phyloP scores from a whole-genome alignment of 2,329 filamentous ascomycete genomes.

The Metarhizium robertsii region DNA sequence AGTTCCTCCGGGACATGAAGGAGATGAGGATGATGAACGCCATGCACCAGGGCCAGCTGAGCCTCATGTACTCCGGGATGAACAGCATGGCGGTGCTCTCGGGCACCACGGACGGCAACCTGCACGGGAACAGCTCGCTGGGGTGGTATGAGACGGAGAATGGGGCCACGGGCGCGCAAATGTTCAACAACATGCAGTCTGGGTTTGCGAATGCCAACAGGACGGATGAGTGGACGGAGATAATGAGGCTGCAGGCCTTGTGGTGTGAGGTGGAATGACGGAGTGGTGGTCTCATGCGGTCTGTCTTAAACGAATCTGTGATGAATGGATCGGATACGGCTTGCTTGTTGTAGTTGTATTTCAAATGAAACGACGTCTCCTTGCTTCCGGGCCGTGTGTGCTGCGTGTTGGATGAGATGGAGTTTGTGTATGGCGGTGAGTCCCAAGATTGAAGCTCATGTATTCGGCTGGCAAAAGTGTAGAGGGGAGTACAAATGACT shows the following conservation, averaged over 20 bases:
- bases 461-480: too few relatives aligned
- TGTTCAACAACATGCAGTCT: conserved; percentile 21
- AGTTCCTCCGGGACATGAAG: conserved; percentile 18
- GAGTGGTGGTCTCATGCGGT: not conserved
- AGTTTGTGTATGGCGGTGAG: too few relatives aligned
- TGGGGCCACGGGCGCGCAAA: conserved; percentile 23
- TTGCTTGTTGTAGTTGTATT: too few relatives aligned
- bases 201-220: conserved; percentile 20
- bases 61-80: conserved; percentile 24
- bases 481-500: too few relatives aligned
- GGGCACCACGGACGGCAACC: conserved; percentile 19
- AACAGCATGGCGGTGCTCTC: conserved; percentile 16
- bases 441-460: too few relatives aligned
- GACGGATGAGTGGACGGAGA: conserved; percentile 16
- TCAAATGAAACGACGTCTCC: too few relatives aligned
- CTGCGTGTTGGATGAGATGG: too few relatives aligned
- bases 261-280: conserved; percentile 24
- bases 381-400: too few relatives aligned
- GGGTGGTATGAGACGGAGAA: conserved; percentile 26
- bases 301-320: not conserved
- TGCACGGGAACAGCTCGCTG: conserved; percentile 23
- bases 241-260: conserved; percentile 14
- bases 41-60: conserved; percentile 22
- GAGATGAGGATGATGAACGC: conserved; percentile 21
- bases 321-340: too few relatives aligned